Evolutionary conservation across 345 rosid genomes (phyloP).

Genomic region (Microthlaspi erraticum): DNA sequence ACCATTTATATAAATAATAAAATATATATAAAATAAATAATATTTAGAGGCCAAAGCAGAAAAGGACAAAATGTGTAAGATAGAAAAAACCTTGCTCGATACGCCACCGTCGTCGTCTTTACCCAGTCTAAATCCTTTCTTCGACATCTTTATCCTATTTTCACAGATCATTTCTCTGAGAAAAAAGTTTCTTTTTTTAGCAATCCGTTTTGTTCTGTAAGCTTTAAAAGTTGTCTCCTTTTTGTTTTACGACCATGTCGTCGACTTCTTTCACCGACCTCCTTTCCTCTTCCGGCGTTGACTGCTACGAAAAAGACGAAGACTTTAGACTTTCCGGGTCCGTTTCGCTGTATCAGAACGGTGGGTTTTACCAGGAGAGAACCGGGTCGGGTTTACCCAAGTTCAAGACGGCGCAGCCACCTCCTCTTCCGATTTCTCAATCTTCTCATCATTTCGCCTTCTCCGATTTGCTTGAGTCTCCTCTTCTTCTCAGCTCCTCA

Average conservation of each 20-base stretch:
- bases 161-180: constrained; percentile 37
- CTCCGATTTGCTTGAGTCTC: constrained; percentile 83
- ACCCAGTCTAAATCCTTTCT: constrained; percentile 26
- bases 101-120: constrained; percentile 47
- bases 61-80: constrained; percentile 29
- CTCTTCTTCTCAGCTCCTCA: constrained; percentile 71
- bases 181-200: constrained; percentile 12
- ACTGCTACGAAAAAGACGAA: constrained; percentile 43
- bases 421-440: constrained; percentile 82
- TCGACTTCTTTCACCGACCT: constrained; percentile 62
- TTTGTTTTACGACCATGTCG: constrained; percentile 25
- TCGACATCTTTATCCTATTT: constrained; percentile 35
- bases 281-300: constrained; percentile 52
- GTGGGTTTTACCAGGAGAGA: constrained; percentile 47
- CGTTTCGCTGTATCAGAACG: constrained; percentile 36
- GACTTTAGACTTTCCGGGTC: constrained; percentile 50
- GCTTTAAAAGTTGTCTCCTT: constrained; percentile 35
- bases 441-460: constrained; percentile 72
- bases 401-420: constrained; percentile 83
- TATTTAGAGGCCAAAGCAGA: constrained; percentile 30
- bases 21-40: not conserved
- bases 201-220: constrained; percentile 7
- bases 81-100: constrained; percentile 38
- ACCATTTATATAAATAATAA: constrained; percentile 32
- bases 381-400: constrained; percentile 83